These are phyloP conservation scores for Lizonia empirigonia DNA, from an alignment of 2,329 filamentous ascomycete species.

Conservation along the genomic window DNA sequence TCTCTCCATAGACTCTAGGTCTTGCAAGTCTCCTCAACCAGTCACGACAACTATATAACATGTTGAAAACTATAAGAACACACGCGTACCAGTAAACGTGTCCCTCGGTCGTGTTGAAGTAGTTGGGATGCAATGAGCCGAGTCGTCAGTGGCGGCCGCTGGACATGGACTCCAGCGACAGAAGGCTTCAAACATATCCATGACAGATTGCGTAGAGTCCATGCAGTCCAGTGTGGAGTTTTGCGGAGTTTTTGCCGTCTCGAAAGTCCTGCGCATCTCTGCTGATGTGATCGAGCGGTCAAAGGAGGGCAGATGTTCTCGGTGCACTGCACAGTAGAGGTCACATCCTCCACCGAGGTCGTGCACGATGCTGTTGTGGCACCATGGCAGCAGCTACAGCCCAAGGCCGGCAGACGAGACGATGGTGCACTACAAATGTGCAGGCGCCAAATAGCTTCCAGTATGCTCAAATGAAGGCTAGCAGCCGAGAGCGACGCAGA, in stretches of 20 bases:
- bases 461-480: background rate
- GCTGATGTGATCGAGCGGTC: background rate
- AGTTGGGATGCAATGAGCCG: background rate
- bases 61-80: conserved; percentile 16
- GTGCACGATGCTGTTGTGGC: conserved; percentile 5
- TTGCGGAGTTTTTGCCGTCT: conserved; percentile 1
- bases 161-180: background rate
- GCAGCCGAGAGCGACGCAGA: background rate
- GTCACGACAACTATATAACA: conserved; percentile 36
- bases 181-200: background rate
- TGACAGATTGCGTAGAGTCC: background rate
- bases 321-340: background rate
- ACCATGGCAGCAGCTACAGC: conserved; percentile 6
- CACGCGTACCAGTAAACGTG: background rate
- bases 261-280: background rate
- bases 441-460: conserved; percentile 7
- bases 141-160: background rate
- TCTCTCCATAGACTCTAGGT: background rate
- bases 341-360: background rate
- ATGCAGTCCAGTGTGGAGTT: conserved; percentile 1
- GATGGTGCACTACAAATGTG: background rate
- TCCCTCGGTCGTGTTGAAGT: background rate
- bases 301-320: background rate
- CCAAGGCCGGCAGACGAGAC: background rate
- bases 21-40: conserved; percentile 9